These are phyloP conservation scores for Nemania bipapillata DNA, from an alignment of 2,329 filamentous ascomycete species.

Conservation along the genomic window DNA sequence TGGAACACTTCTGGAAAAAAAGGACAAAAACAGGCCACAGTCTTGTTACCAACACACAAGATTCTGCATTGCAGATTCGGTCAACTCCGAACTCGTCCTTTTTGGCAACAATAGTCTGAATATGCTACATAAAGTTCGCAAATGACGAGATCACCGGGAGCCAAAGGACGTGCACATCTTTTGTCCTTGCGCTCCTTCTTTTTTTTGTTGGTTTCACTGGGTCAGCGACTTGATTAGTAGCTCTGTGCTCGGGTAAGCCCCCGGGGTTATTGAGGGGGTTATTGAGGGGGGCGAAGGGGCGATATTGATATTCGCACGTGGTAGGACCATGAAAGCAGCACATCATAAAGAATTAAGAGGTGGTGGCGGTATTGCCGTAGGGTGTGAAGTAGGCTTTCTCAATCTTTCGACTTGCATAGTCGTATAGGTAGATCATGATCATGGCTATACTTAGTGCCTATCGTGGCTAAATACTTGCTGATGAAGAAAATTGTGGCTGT, in stretches of 20 bases:
- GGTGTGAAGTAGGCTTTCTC: neutral
- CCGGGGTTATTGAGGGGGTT: neutral
- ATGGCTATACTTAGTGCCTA: conserved; percentile 8
- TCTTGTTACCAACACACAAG: conserved; percentile 6
- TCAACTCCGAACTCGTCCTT: conserved; percentile 11
- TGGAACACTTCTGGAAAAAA: conserved; percentile 29
- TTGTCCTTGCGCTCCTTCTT: neutral
- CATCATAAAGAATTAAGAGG: neutral
- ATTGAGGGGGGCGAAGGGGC: neutral
- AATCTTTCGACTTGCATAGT: neutral
- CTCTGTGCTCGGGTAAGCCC: conserved; percentile 9
- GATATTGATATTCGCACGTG: neutral
- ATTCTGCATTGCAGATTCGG: conserved; percentile 8
- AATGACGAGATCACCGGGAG: neutral
- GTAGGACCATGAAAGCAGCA: neutral
- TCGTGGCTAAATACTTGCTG: neutral
- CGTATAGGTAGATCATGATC: neutral
- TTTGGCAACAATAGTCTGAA: neutral
- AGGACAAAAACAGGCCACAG: neutral
- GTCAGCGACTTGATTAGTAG: neutral
- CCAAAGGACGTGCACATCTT: neutral
- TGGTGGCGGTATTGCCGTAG: neutral
- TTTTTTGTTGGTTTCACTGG: neutral
- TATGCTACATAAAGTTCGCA: neutral
- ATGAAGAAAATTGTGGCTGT: neutral